A percentile compares a stretch with the other conserved stretches of the same genome.
These are phyloP conservation scores for Hypomyces rosellus DNA, from an alignment of 2,329 filamentous ascomycete species.

Conservation along the genomic window DNA sequence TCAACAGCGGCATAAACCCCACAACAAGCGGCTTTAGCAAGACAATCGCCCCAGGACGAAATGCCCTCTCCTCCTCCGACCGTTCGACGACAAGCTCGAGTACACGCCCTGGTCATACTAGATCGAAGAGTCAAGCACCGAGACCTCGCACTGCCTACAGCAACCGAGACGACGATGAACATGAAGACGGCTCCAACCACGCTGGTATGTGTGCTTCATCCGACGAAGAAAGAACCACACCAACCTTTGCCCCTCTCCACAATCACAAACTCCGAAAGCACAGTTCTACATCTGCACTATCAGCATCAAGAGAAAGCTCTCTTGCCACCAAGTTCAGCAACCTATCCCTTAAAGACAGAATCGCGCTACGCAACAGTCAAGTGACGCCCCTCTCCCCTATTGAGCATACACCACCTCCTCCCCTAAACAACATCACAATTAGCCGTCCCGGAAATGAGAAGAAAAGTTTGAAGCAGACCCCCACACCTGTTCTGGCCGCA, in stretches of 20 bases:
- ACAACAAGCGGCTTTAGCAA: constrained; percentile 46
- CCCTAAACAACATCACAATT: constrained; percentile 21
- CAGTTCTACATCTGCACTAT: constrained; percentile 21
- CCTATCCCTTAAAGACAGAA: constrained; percentile 34
- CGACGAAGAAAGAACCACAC: constrained; percentile 5
- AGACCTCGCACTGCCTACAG: constrained; percentile 35
- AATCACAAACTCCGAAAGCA: constrained; percentile 21
- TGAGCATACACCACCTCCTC: constrained; percentile 7
- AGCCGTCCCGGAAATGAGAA: constrained; percentile 21
- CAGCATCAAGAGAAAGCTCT: constrained; percentile 39
- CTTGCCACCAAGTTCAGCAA: constrained; percentile 31
- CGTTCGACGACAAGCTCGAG: constrained; percentile 46
- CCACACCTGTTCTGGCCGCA: constrained; percentile 12
- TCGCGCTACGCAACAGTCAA: constrained; percentile 35
- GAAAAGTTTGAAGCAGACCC: constrained; percentile 11
- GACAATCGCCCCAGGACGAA: constrained; percentile 50
- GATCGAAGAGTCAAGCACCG: constrained; percentile 33
- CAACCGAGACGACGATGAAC: constrained; percentile 33
- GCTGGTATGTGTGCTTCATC: constrained; percentile 30
- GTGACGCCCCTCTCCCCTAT: constrained; percentile 32
- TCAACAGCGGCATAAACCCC: constrained; percentile 21
- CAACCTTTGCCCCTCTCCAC: constrained; percentile 14
- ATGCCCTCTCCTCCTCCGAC: constrained; percentile 38
- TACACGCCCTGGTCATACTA: constrained; percentile 40
- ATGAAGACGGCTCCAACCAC: constrained; percentile 25